A percentile compares a stretch with the other conserved stretches of the same genome.
These are phyloP conservation scores for Metschnikowia chrysomelidarum DNA, from an alignment of 805 yeast species.

Conservation along the genomic window DNA sequence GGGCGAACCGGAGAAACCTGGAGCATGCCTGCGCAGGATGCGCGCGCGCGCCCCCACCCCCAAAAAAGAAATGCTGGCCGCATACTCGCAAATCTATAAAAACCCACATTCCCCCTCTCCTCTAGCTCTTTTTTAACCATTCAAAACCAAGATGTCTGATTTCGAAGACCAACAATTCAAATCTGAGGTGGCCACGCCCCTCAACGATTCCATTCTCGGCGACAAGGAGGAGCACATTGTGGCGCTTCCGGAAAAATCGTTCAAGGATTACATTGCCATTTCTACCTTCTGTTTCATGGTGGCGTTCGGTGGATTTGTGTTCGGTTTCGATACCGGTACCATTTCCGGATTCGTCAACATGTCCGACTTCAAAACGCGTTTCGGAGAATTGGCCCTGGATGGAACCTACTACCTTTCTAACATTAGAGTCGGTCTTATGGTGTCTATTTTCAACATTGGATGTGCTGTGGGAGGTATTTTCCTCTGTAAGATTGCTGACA, in stretches of 20 bases:
- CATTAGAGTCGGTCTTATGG: constrained; percentile 51
- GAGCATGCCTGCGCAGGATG: constrained; percentile 14
- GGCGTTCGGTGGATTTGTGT: constrained; percentile 75
- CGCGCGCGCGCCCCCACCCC: constrained; percentile 6
- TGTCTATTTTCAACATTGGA: constrained; percentile 60
- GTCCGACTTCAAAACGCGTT: constrained; percentile 51
- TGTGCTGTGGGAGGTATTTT: constrained; percentile 71
- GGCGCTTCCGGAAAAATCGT: constrained; percentile 30
- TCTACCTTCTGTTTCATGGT: constrained; percentile 49
- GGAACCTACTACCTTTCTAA: constrained; percentile 43
- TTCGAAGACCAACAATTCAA: constrained; percentile 18
- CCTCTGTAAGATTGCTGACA: constrained; percentile 56
- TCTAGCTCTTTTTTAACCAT: constrained; percentile 7
- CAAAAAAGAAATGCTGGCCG: constrained; percentile 3
- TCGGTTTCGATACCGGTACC: constrained; percentile 79
- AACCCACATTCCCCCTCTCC: no score
- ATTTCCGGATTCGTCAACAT: constrained; percentile 68
- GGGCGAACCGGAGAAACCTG: constrained; percentile 23
- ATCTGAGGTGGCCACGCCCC: constrained; percentile 36
- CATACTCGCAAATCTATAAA: constrained; percentile 9
- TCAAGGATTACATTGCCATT: constrained; percentile 41
- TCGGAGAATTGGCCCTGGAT: constrained; percentile 43
- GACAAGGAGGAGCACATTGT: constrained; percentile 18
- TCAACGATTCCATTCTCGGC: constrained; percentile 24
- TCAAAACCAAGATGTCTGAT: constrained; percentile 21